Evolutionary conservation across 2,329 filamentous ascomycete species (phyloP).

Genomic region (Trichophaea hybrida): DNA sequence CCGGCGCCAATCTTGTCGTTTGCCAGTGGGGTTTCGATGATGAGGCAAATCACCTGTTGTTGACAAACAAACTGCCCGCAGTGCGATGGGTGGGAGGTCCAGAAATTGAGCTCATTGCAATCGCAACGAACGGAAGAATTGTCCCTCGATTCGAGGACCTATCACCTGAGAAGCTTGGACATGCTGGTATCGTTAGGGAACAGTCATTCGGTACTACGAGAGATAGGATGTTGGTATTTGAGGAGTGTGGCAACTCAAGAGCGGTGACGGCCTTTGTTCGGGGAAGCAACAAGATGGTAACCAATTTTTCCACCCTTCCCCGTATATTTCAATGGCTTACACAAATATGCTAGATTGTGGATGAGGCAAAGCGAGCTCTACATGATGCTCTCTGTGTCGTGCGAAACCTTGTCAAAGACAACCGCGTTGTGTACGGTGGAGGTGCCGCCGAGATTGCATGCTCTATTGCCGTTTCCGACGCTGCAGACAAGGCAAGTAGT

Average conservation of each 20-base stretch:
- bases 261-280: slow-evolving; percentile 93
- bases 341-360: slow-evolving; percentile 58
- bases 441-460: slow-evolving; percentile 96
- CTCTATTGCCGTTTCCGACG: slow-evolving; percentile 88
- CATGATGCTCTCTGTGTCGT: slow-evolving; percentile 97
- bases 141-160: slow-evolving; percentile 95
- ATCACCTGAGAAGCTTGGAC: slow-evolving; percentile 77
- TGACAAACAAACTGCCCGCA: slow-evolving; percentile 90
- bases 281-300: slow-evolving; percentile 98
- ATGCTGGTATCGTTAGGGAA: slow-evolving; percentile 77
- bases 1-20: slow-evolving; percentile 90
- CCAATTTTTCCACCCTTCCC: slow-evolving; percentile 26
- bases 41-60: slow-evolving; percentile 90
- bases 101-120: slow-evolving; percentile 96
- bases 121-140: slow-evolving; percentile 94
- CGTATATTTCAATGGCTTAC: slow-evolving; percentile 7
- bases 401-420: slow-evolving; percentile 87
- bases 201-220: slow-evolving; percentile 94
- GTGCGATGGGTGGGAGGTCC: slow-evolving; percentile 97
- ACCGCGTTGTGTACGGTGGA: slow-evolving; percentile 93
- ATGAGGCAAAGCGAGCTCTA: slow-evolving; percentile 92
- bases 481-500: slow-evolving; percentile 54
- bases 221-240: slow-evolving; percentile 99
- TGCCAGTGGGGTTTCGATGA: slow-evolving; percentile 99
- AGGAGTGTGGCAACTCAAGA: slow-evolving; percentile 95